A percentile compares a stretch with the other conserved stretches of the same genome.
phyloP scores from a whole-genome alignment of 2,329 filamentous ascomycete genomes.

The Diaporthe sp. region DNA sequence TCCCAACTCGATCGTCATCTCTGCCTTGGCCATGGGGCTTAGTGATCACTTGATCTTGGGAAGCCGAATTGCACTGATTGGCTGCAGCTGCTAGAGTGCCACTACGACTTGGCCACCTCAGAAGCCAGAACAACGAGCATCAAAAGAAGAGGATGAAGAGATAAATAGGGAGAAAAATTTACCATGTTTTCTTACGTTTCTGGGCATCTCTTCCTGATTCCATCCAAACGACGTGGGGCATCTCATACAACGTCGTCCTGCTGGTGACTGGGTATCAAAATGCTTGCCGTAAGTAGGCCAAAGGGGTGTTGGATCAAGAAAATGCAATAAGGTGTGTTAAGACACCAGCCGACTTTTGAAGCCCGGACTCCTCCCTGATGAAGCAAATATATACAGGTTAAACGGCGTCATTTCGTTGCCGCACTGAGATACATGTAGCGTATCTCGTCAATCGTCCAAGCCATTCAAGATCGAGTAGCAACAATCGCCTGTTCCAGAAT shows the following conservation, averaged over 20 bases:
- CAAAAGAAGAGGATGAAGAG: not conserved
- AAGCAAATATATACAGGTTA: conserved; percentile 32
- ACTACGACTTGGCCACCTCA: not conserved
- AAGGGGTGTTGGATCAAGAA: not conserved
- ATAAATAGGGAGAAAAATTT: not conserved
- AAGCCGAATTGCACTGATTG: conserved; percentile 22
- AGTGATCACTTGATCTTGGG: conserved; percentile 28
- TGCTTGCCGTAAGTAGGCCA: not conserved
- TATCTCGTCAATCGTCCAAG: conserved; percentile 2
- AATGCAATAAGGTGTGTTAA: not conserved
- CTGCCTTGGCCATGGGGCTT: conserved; percentile 5
- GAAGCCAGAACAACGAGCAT: not conserved
- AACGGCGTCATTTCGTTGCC: not conserved
- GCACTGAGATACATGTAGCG: not conserved
- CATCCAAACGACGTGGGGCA: not conserved
- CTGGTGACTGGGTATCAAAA: not conserved
- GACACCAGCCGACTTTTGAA: conserved; percentile 19
- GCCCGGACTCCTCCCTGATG: conserved; percentile 26
- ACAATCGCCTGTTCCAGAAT: conserved; percentile 79
- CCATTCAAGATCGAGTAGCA: conserved; percentile 49
- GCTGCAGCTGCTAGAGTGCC: conserved; percentile 9
- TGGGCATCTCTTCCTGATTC: not conserved
- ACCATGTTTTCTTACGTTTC: not conserved
- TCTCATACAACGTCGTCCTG: not conserved
- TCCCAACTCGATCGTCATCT: not conserved